Evolutionary conservation across 1,284 basidiomycete genomes (phyloP).

Genomic region (Melampsora larici-populina): DNA sequence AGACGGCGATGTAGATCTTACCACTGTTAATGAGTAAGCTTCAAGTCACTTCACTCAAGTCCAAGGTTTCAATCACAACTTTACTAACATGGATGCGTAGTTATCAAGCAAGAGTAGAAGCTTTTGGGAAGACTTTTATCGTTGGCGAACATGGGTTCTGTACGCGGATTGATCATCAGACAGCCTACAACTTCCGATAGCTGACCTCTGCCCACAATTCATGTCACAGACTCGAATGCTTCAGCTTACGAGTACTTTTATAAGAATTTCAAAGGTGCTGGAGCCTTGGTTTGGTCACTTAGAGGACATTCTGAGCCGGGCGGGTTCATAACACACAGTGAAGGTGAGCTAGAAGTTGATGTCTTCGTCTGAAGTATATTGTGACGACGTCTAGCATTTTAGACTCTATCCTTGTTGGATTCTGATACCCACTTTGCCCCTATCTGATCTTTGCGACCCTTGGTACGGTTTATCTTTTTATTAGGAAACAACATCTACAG

Average conservation of each 20-base stretch:
- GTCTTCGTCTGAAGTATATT: no score
- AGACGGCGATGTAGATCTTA: constrained; percentile 30
- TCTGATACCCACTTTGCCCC: no score
- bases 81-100: not conserved
- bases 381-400: no score
- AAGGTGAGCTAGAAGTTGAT: not conserved
- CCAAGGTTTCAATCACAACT: not conserved
- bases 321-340: constrained; percentile 24
- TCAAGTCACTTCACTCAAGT: not conserved
- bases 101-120: constrained; percentile 10
- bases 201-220: not conserved
- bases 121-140: constrained; percentile 23
- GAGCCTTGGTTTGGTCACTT: constrained; percentile 36
- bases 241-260: constrained; percentile 7
- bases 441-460: no score
- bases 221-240: not conserved
- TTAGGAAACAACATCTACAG: constrained; percentile 11
- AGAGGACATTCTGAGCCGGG: constrained; percentile 24
- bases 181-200: not conserved
- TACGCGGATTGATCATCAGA: not conserved
- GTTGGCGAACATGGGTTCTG: constrained; percentile 42
- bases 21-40: constrained; percentile 12
- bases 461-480: no score
- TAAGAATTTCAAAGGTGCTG: constrained; percentile 27
- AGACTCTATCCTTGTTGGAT: no score